Evolutionary conservation across 2,329 filamentous ascomycete species (phyloP).

Genomic region (Pseudogymnoascus sp.): DNA sequence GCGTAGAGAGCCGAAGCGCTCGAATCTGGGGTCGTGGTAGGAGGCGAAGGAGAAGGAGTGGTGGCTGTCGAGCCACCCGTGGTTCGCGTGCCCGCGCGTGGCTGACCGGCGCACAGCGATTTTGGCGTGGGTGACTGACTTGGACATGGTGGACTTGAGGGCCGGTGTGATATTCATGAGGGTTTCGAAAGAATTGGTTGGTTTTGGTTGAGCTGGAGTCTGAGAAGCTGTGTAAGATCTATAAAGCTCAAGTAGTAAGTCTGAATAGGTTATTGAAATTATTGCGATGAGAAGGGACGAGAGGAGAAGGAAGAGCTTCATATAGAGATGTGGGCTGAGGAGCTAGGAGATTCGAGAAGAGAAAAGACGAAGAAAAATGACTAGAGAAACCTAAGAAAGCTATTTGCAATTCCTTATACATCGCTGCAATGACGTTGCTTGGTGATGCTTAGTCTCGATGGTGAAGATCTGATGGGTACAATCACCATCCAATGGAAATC

Average conservation of each 20-base stretch:
- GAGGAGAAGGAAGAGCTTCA: conserved; percentile 27
- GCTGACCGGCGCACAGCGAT: conserved; percentile 67
- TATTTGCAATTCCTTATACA: conserved; percentile 7
- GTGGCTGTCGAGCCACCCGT: conserved; percentile 82
- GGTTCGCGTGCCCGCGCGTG: conserved; percentile 66
- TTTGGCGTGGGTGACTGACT: conserved; percentile 57
- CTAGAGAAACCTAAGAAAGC: background rate
- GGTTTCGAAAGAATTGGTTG: background rate
- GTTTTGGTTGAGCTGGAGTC: background rate
- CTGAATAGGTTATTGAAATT: conserved; percentile 24
- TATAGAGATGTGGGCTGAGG: conserved; percentile 21
- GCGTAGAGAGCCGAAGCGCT: conserved; percentile 65
- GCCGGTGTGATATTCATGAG: conserved; percentile 26
- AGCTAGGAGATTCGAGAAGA: conserved; percentile 21
- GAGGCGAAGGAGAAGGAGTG: conserved; percentile 78
- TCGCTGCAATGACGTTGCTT: conserved; percentile 5
- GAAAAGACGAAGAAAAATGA: conserved; percentile 17
- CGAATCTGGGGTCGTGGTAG: conserved; percentile 51
- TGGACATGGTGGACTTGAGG: conserved; percentile 46
- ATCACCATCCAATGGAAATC: background rate
- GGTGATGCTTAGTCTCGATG: conserved; percentile 4
- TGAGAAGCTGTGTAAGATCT: conserved; percentile 8
- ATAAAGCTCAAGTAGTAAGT: conserved; percentile 11
- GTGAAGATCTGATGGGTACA: background rate
- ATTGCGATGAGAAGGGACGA: conserved; percentile 26